Evolutionary conservation across 2,329 filamentous ascomycete species (phyloP).

Genomic region (Colletotrichum cuscutae): DNA sequence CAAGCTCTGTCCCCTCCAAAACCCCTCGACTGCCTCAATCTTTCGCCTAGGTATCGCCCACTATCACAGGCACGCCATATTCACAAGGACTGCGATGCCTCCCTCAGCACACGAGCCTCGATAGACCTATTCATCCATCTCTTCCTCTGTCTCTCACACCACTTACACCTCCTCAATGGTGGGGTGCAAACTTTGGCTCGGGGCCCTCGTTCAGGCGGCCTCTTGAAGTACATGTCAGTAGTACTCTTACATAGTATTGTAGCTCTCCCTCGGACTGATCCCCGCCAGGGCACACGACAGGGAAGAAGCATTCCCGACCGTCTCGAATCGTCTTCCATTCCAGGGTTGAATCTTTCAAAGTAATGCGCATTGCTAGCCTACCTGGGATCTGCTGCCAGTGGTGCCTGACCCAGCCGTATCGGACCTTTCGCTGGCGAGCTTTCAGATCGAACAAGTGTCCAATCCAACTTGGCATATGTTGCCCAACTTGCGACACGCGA

Average conservation of each 20-base stretch:
- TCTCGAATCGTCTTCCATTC: slow-evolving; percentile 30
- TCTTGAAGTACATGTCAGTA: slow-evolving; percentile 10
- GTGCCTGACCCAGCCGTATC: slow-evolving; percentile 22
- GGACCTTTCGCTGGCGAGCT: slow-evolving; percentile 3
- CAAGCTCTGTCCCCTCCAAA: not conserved
- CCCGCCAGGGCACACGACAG: slow-evolving; percentile 21
- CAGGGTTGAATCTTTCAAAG: slow-evolving; percentile 28
- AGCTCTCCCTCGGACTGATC: slow-evolving; percentile 21
- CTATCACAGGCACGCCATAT: not conserved
- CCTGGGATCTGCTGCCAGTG: slow-evolving; percentile 9
- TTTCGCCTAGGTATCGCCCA: not conserved
- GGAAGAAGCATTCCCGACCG: slow-evolving; percentile 32
- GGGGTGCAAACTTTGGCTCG: slow-evolving; percentile 28
- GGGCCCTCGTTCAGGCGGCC: not conserved
- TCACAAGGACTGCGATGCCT: not conserved
- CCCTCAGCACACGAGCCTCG: not conserved
- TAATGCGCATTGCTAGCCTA: slow-evolving; percentile 31
- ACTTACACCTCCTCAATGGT: slow-evolving; percentile 26
- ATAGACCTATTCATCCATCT: not conserved
- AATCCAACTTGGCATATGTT: not conserved
- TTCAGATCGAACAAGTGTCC: not conserved
- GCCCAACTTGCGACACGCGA: slow-evolving; percentile 21
- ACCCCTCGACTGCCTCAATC: slow-evolving; percentile 5
- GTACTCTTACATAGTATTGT: not conserved
- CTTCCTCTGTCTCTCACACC: slow-evolving; percentile 12